Conservation (phyloP, 768 basidiomycete species). For the Fomitopsis pulvina region DNA sequence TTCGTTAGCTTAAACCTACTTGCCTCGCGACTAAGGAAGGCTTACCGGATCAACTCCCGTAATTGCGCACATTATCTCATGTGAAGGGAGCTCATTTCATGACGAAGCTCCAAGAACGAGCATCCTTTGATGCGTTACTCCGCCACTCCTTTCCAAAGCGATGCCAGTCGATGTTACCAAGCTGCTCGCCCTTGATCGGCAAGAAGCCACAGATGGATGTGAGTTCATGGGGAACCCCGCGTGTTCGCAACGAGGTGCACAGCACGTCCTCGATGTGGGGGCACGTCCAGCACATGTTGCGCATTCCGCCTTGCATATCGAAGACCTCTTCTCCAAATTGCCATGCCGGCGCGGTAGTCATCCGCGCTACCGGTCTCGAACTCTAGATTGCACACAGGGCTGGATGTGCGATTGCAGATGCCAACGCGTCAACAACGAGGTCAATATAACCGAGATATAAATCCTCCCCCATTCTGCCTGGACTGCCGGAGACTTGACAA, state of each 20-base stretch:
- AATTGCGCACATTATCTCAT: too few species aligned
- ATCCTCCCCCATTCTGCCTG: background rate
- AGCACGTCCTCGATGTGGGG: background rate
- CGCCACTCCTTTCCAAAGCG: too few species aligned
- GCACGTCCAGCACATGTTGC: background rate
- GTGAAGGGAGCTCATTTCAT: too few species aligned
- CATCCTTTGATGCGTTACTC: too few species aligned
- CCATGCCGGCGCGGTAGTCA: background rate
- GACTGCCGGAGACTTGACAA: background rate
- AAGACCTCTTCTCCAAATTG: background rate
- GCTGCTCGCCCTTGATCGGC: too few species aligned
- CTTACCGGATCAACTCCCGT: too few species aligned
- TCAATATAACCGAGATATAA: constrained; percentile 1
- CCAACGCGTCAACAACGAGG: constrained; percentile 2
- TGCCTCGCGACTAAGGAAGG: too few species aligned
- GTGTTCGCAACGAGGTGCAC: constrained; percentile 4
- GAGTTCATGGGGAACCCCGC: background rate
- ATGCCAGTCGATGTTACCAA: too few species aligned
- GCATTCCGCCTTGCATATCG: background rate
- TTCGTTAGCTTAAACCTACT: too few species aligned
- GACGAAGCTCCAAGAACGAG: too few species aligned
- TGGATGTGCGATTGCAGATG: background rate
- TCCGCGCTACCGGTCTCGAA: background rate
- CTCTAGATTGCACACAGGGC: background rate
- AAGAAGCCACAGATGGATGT: background rate